Evolutionary conservation across 192 early-diverging fungal genomes (phyloP).

Genomic region (Umbelopsis sp.): DNA sequence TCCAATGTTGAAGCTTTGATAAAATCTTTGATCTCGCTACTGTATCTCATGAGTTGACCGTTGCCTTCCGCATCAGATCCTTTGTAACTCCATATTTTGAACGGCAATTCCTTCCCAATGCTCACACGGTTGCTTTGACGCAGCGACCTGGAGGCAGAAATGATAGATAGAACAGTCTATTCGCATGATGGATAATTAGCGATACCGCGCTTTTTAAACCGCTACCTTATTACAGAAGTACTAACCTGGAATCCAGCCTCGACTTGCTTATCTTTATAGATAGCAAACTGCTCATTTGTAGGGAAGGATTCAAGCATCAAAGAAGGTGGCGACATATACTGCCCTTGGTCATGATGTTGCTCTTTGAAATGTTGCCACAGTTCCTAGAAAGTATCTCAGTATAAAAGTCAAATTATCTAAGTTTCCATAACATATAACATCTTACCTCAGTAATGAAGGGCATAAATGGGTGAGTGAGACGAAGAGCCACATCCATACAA

Average conservation of each 20-base stretch:
- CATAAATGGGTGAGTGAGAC: constrained; percentile 95
- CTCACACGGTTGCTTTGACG: constrained; percentile 56
- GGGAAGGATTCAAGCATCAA: constrained; percentile 57
- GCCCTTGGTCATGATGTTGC: constrained; percentile 22
- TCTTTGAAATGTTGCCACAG: constrained; percentile 53
- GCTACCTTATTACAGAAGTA: neutral
- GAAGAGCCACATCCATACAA: constrained; percentile 75
- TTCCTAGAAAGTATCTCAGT: constrained; percentile 41
- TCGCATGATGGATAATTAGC: neutral
- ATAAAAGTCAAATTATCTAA: neutral
- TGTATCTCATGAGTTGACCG: constrained; percentile 39
- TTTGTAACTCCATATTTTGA: constrained; percentile 45
- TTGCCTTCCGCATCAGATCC: constrained; percentile 35
- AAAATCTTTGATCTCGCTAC: constrained; percentile 42
- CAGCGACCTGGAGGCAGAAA: constrained; percentile 56
- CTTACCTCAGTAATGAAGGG: constrained; percentile 94
- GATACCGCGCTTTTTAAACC: neutral
- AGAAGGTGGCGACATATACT: constrained; percentile 26
- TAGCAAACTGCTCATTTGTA: constrained; percentile 28
- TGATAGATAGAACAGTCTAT: constrained; percentile 47
- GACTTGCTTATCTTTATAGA: constrained; percentile 43
- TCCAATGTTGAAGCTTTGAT: constrained; percentile 39
- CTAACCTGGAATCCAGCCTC: constrained; percentile 53
- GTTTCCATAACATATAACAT: neutral
- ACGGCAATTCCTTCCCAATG: constrained; percentile 45